A percentile compares a stretch with the other conserved stretches of the same genome.
Evolutionary conservation across 805 yeast genomes (phyloP).

Genomic region (Millerozyma miso): DNA sequence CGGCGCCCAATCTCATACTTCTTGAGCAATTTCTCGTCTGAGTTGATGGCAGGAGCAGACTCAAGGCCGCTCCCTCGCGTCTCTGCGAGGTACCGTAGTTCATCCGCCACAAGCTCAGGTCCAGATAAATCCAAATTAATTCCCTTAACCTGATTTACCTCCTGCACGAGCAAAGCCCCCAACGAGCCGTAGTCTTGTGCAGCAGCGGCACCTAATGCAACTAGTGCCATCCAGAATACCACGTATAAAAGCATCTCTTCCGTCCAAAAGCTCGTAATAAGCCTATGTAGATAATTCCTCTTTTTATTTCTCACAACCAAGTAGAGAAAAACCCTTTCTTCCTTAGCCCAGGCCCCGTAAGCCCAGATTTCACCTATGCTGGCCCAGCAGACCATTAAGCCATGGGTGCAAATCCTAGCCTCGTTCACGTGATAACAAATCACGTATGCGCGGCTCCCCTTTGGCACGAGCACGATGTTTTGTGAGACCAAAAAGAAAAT

Average conservation of each 20-base stretch:
- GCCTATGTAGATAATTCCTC: too few species aligned
- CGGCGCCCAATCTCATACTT: conserved; percentile 8
- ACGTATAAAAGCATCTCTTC: too few species aligned
- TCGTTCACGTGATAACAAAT: not conserved
- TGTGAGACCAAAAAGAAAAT: not conserved
- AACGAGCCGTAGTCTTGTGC: not conserved
- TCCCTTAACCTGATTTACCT: not conserved
- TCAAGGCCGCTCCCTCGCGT: not conserved
- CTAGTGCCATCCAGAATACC: not conserved
- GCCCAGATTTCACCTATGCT: not conserved
- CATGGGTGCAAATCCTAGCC: not conserved
- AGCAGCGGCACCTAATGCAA: not conserved
- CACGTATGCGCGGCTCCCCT: not conserved
- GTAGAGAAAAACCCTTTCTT: too few species aligned
- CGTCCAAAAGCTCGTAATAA: too few species aligned
- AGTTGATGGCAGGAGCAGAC: not conserved
- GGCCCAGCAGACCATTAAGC: not conserved
- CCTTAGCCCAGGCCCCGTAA: too few species aligned
- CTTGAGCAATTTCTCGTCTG: not conserved
- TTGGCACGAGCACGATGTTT: not conserved
- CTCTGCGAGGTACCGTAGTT: not conserved
- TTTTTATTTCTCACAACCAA: too few species aligned
- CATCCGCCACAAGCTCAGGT: not conserved
- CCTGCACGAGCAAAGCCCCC: not conserved
- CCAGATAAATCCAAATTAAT: not conserved